Percentiles rank a stretch among this genome's conserved stretches.
These are phyloP conservation scores for Angomonas deanei DNA, from an alignment of 208 protist species.

Conservation along the genomic window DNA sequence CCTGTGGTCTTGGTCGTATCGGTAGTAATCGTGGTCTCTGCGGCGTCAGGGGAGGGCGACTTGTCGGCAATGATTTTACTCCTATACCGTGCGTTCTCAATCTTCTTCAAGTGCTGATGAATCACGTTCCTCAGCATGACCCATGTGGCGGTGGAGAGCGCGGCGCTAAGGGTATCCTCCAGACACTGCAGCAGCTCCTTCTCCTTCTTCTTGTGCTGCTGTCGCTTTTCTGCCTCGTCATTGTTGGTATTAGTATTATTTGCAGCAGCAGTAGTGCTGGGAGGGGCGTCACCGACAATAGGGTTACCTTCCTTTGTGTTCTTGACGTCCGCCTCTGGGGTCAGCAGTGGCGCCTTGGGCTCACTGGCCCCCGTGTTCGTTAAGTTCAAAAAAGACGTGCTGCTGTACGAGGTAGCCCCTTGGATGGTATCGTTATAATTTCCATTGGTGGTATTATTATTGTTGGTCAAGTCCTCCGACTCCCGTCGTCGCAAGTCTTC, in stretches of 20 bases:
- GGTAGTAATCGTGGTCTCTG: not conserved
- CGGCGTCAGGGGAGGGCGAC: not conserved
- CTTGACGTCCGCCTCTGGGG: slow-evolving; percentile 23
- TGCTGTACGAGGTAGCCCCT: too few relatives aligned
- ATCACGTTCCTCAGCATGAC: slow-evolving; percentile 53
- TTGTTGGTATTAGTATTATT: not conserved
- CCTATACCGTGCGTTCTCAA: slow-evolving; percentile 7
- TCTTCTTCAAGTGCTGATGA: slow-evolving; percentile 30
- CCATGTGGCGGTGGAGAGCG: slow-evolving; percentile 61
- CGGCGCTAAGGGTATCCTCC: slow-evolving; percentile 43
- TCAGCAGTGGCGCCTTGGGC: too few relatives aligned
- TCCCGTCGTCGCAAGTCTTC: not conserved
- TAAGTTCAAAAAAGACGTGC: too few relatives aligned
- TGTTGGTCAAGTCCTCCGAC: not conserved
- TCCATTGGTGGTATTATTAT: not conserved
- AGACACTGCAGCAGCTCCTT: not conserved
- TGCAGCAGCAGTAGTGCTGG: not conserved
- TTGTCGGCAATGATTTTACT: not conserved
- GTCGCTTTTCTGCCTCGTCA: not conserved
- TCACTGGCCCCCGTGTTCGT: too few relatives aligned
- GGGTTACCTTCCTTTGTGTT: not conserved
- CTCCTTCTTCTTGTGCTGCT: not conserved
- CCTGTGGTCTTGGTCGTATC: not conserved
- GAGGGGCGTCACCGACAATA: not conserved
- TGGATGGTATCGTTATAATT: not conserved